Evolutionary conservation across 2,329 filamentous ascomycete genomes (phyloP).

Genomic region (Cercospora sojina): DNA sequence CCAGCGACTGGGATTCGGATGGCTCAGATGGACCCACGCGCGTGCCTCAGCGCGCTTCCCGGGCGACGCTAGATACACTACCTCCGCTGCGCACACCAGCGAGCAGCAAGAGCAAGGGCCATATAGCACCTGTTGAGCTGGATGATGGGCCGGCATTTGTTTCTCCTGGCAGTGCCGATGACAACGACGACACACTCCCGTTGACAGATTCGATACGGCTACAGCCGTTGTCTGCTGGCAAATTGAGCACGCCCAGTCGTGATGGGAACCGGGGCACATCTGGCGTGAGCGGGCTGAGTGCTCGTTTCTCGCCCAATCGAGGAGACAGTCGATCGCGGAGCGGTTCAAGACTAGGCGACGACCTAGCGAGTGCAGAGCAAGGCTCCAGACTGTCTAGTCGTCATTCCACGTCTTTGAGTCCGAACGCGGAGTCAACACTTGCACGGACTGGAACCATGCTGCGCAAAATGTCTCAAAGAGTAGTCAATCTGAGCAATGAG

Average conservation of each 20-base stretch:
- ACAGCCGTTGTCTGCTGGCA: conserved; percentile 56
- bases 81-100: conserved; percentile 33
- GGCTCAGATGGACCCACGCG: conserved; percentile 26
- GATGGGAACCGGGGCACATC: conserved; percentile 46
- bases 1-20: conserved; percentile 23
- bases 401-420: conserved; percentile 44
- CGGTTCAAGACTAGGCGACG: conserved; percentile 58
- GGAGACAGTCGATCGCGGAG: conserved; percentile 40
- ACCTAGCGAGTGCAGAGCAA: conserved; percentile 60
- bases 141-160: conserved; percentile 56
- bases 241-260: conserved; percentile 42
- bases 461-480: conserved; percentile 85
- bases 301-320: conserved; percentile 51
- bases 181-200: conserved; percentile 59
- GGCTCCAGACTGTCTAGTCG: conserved; percentile 45
- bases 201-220: conserved; percentile 58
- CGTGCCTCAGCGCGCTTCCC: conserved; percentile 15
- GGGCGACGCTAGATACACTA: conserved; percentile 29
- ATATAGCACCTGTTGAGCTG: conserved; percentile 49
- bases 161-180: conserved; percentile 42
- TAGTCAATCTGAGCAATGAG: conserved; percentile 96
- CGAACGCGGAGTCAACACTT: conserved; percentile 48
- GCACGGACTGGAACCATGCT: conserved; percentile 53
- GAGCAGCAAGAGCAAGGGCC: conserved; percentile 27
- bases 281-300: conserved; percentile 48